These are phyloP conservation scores for Omphalotus olearius DNA, from an alignment of 1,284 basidiomycete species.

Conservation along the genomic window DNA sequence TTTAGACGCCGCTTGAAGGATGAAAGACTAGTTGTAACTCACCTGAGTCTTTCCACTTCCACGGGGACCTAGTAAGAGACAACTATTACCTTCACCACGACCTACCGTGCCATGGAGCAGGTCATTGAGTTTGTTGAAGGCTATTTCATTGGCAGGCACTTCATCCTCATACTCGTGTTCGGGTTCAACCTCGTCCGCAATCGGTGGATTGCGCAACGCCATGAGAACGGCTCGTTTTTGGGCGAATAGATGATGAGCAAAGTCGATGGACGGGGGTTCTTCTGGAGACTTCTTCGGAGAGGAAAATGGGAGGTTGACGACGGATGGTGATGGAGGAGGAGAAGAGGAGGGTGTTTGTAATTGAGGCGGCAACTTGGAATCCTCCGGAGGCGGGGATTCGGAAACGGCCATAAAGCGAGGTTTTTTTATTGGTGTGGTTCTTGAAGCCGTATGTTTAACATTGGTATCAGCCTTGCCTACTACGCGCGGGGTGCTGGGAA, in stretches of 20 bases:
- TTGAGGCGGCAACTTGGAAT: neutral
- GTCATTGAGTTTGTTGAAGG: constrained; percentile 51
- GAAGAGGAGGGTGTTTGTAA: constrained; percentile 8
- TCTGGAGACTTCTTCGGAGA: neutral
- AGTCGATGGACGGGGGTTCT: no score
- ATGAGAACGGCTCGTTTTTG: constrained; percentile 59
- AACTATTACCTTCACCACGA: constrained; percentile 88
- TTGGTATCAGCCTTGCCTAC: no score
- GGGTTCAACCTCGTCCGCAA: constrained; percentile 15
- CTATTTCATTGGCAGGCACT: constrained; percentile 42
- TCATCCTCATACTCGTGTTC: constrained; percentile 28
- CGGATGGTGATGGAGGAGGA: constrained; percentile 5
- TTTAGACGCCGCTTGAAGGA: constrained; percentile 2
- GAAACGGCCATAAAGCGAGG: no score
- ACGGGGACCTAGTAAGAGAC: constrained; percentile 76
- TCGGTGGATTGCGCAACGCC: constrained; percentile 35
- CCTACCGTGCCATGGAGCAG: constrained; percentile 70
- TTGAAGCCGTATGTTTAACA: no score
- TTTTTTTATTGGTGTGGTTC: no score
- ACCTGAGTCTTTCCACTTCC: constrained; percentile 85
- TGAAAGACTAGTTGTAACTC: constrained; percentile 23
- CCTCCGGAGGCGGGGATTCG: no score
- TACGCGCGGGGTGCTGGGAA: no score
- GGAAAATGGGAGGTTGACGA: neutral
- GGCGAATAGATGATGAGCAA: constrained; percentile 28